Base-by-base conservation (phyloP, 495 filamentous ascomycete species). In the Ramalina intermedia region DNA sequence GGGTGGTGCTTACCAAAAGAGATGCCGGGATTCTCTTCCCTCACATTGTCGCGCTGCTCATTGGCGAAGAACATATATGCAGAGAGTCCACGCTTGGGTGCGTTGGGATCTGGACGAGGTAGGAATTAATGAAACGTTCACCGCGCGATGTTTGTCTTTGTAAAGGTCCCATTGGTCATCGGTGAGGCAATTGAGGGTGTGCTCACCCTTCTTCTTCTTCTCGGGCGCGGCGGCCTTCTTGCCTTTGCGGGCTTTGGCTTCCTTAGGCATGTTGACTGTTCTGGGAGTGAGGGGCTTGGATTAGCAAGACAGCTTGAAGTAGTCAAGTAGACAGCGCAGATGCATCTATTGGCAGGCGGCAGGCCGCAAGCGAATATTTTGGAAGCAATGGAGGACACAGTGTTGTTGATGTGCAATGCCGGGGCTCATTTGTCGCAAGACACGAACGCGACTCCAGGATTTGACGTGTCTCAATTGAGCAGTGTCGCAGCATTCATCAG, bases 41-140 rank as follows among this genome's bases (percentile, higher is more conserved):
- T 85, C 57, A 99, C 91, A 66, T 91, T 94, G 58, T 96, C 91
- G 57, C 91, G 88, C 67, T 95, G 84, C 65, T 96, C 93, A 60
- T 96, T 96, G 76, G 91, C 91, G 65, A 99, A 99, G 80, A 96
- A 99, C 91, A 99, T 99, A 79, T 99, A 99, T 45, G 93, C 91
- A 18, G 91, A 99, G 43, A 99, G 85, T 70, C 88, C 93, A 69
- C 91, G 85, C 85, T 96, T 99, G 63, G 91, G 91, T 42, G 89
- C 89, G 66, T 96, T 96, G 69, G 91, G 91, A 67, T 98, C 91
- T 96, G 55, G 2, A 16, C 2, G 18, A 17, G 17, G 20, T 24
- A 6, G 23, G 48, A 9, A 24, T 37, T 35, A 53, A 49, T 54
- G 16, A 12, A 27, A 21, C 24, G 16, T 26, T 59, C 35, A 48